Evolutionary conservation across 139 green algal genomes (phyloP).

Genomic region (Tetradesmus obliquus): DNA sequence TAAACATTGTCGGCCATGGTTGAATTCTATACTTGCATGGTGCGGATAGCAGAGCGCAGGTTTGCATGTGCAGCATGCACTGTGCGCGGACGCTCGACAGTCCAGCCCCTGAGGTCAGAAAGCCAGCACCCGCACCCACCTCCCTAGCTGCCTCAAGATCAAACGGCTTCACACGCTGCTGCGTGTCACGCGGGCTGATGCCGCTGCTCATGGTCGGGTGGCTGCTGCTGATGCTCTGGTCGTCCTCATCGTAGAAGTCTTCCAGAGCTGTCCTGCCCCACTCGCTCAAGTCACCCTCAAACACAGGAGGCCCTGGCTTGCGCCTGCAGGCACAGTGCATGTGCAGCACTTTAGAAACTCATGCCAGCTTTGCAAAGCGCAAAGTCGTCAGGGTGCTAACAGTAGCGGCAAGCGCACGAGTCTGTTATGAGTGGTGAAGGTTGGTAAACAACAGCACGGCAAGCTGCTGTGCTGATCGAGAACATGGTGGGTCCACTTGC

Average conservation of each 20-base stretch:
- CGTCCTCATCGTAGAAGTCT: constrained; percentile 37
- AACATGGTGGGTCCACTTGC: too few species aligned
- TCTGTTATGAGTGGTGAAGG: neutral
- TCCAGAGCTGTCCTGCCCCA: constrained; percentile 48
- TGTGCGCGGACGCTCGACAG: neutral
- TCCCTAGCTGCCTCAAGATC: constrained; percentile 53
- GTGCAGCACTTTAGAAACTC: neutral
- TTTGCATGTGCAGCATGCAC: neutral
- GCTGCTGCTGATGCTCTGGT: constrained; percentile 18
- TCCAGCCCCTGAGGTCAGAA: neutral
- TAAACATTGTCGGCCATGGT: too few species aligned
- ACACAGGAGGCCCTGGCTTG: neutral
- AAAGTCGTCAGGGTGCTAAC: neutral
- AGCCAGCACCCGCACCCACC: constrained; percentile 16
- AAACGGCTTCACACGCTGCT: constrained; percentile 39
- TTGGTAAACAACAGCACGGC: neutral
- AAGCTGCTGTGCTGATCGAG: neutral
- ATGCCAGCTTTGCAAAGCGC: neutral
- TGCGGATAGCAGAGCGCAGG: neutral
- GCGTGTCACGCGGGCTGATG: constrained; percentile 65
- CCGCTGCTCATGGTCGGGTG: constrained; percentile 74
- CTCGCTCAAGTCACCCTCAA: constrained; percentile 51
- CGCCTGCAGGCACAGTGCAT: neutral
- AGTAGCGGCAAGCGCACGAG: neutral
- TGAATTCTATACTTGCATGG: neutral